Conservation (phyloP, 2,329 filamentous ascomycete genomes). For the Fusarium denticulatum region DNA sequence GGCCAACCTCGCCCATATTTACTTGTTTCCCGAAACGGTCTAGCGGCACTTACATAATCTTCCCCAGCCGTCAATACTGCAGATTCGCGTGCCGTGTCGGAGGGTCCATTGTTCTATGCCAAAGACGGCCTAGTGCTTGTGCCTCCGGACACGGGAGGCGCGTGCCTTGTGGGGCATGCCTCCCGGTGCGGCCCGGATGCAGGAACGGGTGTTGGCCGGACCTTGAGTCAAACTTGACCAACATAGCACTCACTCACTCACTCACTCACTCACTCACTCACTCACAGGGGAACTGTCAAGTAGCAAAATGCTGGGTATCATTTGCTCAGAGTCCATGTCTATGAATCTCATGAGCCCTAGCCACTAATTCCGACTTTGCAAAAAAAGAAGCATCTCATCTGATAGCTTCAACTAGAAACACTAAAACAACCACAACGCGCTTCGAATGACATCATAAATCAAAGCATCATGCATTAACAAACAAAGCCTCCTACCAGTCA, state of each 20-base stretch:
- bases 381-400: constrained; percentile 32
- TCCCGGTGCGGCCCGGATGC: constrained; percentile 37
- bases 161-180: constrained; percentile 33
- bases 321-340: constrained; percentile 38
- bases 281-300: not conserved
- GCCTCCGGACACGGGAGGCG: not conserved
- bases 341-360: constrained; percentile 31
- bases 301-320: constrained; percentile 44
- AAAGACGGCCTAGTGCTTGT: not conserved
- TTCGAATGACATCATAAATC: constrained; percentile 20
- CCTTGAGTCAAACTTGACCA: not conserved
- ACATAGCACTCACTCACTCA: not conserved
- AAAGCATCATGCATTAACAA: constrained; percentile 26
- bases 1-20: constrained; percentile 38
- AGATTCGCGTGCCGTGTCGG: constrained; percentile 21
- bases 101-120: constrained; percentile 3
- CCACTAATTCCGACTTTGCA: constrained; percentile 18
- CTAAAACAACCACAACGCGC: constrained; percentile 9
- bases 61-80: constrained; percentile 8
- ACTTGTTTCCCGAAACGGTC: constrained; percentile 33
- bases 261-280: not conserved
- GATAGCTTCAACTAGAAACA: constrained; percentile 18
- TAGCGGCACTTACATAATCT: constrained; percentile 20
- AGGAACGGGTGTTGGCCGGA: constrained; percentile 28
- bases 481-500: constrained; percentile 14